These are phyloP conservation scores for Baudoinia panamericana DNA, from an alignment of 495 filamentous ascomycete species.

Conservation along the genomic window DNA sequence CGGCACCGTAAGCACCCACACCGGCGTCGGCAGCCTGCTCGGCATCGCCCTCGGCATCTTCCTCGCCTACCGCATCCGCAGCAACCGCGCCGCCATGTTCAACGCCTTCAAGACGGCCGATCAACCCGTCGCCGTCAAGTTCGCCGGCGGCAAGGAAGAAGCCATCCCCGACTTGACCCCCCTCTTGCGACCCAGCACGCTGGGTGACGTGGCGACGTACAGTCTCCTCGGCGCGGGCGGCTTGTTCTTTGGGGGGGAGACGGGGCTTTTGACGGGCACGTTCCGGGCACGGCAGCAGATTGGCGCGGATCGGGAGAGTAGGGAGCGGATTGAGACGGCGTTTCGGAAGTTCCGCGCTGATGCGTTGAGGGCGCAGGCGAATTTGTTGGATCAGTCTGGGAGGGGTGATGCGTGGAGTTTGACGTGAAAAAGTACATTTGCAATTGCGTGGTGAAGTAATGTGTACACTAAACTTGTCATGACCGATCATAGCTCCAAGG, in stretches of 20 bases:
- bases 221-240: slow-evolving; percentile 49
- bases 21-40: slow-evolving; percentile 44
- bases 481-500: slow-evolving; percentile 5
- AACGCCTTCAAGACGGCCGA: slow-evolving; percentile 44
- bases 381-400: slow-evolving; percentile 34
- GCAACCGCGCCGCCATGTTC: slow-evolving; percentile 42
- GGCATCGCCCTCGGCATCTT: slow-evolving; percentile 47
- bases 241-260: slow-evolving; percentile 51
- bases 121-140: slow-evolving; percentile 48
- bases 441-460: not conserved
- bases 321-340: slow-evolving; percentile 47
- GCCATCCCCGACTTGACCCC: slow-evolving; percentile 47
- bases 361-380: slow-evolving; percentile 43
- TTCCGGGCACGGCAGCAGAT: slow-evolving; percentile 40
- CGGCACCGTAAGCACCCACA: slow-evolving; percentile 37
- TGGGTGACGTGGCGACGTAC: slow-evolving; percentile 51
- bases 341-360: slow-evolving; percentile 51
- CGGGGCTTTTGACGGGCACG: slow-evolving; percentile 44
- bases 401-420: not conserved
- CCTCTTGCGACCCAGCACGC: slow-evolving; percentile 40
- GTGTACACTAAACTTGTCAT: no score
- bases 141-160: slow-evolving; percentile 47
- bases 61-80: slow-evolving; percentile 43
- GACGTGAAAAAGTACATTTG: not conserved
- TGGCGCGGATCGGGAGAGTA: slow-evolving; percentile 39